Evolutionary conservation across 257 asterid species (phyloP), one percentile per base, ranked within the genome.

Genomic region (Capsicum rhomboideum): DNA sequence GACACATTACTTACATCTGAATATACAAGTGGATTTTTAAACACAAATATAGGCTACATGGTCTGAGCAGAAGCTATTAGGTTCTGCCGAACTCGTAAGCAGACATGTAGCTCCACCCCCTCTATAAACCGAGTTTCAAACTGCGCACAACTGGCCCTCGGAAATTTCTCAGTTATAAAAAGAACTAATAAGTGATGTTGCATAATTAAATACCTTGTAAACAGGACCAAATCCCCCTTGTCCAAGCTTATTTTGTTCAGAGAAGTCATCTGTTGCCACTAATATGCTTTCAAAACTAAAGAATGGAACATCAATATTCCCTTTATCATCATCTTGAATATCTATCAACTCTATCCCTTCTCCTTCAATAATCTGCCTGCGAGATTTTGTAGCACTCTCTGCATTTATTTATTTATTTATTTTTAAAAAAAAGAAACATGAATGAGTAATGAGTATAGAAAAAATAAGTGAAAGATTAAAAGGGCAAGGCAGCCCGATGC

Each of bases 181-280:
- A 44, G 6, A 72, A n/a, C 17, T 14, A 1, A 4, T 29, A 64
- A 72, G 9, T 12, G 37, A 46, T 74, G 13, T 74, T 44, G 23
- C 9, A 28, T 40, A 42, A 34, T 34, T 3, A 34, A 40, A 14
- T 44, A 74, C 80, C 80, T 74, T 46, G 58, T 74, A 74, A 46
- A 74, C 80, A 74, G 80, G 80, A 46, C 80, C 80, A 74, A 74
- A 74, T 21, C 80, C 80, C 4, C 80, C 80, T 74, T 74, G 80
- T 2, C 80, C 80, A 46, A 74, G 80, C 42, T 74, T 74, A 74
- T 74, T 74, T 74, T 46, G 58, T 23, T 46, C 80, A 46, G 80
- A 74, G 59, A 74, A 74, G 42, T 74, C 21, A 74, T 74, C 58
- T 74, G 80, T 74, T 74, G 80, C 80, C 0, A 46, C n/a, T 46